Evolutionary conservation across 495 filamentous ascomycete species (phyloP).

Genomic region (Penicillium daleae): DNA sequence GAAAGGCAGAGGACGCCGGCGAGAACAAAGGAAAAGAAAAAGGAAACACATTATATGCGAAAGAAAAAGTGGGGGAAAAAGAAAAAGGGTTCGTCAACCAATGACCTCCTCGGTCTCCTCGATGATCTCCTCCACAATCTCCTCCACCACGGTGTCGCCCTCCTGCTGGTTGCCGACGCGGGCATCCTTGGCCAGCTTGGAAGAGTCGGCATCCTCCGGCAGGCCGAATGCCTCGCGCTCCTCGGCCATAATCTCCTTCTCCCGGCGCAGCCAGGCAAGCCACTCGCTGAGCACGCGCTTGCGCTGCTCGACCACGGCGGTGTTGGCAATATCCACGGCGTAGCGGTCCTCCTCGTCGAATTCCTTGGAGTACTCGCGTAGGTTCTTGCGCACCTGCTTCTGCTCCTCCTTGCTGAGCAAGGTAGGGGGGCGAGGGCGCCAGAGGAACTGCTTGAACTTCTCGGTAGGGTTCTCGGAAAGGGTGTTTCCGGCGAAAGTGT

Average conservation of each 20-base stretch:
- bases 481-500: constrained; percentile 90
- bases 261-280: constrained; percentile 77
- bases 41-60: constrained; percentile 49
- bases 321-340: constrained; percentile 87
- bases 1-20: constrained; percentile 31
- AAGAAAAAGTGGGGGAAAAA: constrained; percentile 27
- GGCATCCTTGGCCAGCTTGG: constrained; percentile 56
- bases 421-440: constrained; percentile 88
- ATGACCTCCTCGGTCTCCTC: constrained; percentile 89
- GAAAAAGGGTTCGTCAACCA: constrained; percentile 38
- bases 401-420: constrained; percentile 93
- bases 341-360: constrained; percentile 96
- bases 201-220: constrained; percentile 62
- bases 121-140: constrained; percentile 91
- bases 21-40: constrained; percentile 30
- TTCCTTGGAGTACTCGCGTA: constrained; percentile 89
- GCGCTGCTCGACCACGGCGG: constrained; percentile 87
- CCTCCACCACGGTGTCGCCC: constrained; percentile 76
- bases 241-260: constrained; percentile 72
- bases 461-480: constrained; percentile 92
- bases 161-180: constrained; percentile 53
- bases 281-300: constrained; percentile 86
- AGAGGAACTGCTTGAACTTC: constrained; percentile 95
- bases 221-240: constrained; percentile 72
- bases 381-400: constrained; percentile 96